phyloP scores from a whole-genome alignment of 805 yeast genomes.

The Candida ovalis region DNA sequence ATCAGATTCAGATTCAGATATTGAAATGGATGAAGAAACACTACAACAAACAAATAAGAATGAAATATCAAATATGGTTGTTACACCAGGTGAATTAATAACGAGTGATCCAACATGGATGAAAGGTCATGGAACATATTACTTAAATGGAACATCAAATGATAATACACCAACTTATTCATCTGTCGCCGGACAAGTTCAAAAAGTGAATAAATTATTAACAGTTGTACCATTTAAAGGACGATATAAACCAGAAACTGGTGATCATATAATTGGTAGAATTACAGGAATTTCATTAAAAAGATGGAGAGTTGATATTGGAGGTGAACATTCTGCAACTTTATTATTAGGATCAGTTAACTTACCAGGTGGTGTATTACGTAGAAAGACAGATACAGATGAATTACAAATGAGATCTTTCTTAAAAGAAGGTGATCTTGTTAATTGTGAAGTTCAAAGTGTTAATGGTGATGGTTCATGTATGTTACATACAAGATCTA shows the following conservation, averaged over 20 bases:
- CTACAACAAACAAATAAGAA: constrained; percentile 1
- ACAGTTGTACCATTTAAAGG: constrained; percentile 86
- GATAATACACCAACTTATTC: constrained; percentile 56
- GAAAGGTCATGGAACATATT: constrained; percentile 97
- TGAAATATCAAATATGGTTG: constrained; percentile 39
- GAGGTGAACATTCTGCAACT: constrained; percentile 90
- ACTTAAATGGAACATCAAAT: constrained; percentile 31
- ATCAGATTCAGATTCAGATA: constrained; percentile 20
- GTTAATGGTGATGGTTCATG: constrained; percentile 89
- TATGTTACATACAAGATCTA: constrained; percentile 88
- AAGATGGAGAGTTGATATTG: constrained; percentile 96
- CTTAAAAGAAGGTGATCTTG: constrained; percentile 90
- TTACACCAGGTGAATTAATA: constrained; percentile 95
- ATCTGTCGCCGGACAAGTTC: constrained; percentile 88
- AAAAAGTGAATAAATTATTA: constrained; percentile 79
- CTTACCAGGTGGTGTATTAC: constrained; percentile 92
- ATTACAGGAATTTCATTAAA: constrained; percentile 90
- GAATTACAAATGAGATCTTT: constrained; percentile 94
- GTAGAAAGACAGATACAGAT: constrained; percentile 92
- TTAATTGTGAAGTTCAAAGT: constrained; percentile 94
- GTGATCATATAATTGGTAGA: constrained; percentile 93
- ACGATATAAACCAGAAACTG: constrained; percentile 88
- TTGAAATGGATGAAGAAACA: constrained; percentile 14
- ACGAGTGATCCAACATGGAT: constrained; percentile 96
- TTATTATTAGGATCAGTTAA: constrained; percentile 93